Base-by-base conservation (phyloP, 768 basidiomycete species). In the Exidia glandulosa region DNA sequence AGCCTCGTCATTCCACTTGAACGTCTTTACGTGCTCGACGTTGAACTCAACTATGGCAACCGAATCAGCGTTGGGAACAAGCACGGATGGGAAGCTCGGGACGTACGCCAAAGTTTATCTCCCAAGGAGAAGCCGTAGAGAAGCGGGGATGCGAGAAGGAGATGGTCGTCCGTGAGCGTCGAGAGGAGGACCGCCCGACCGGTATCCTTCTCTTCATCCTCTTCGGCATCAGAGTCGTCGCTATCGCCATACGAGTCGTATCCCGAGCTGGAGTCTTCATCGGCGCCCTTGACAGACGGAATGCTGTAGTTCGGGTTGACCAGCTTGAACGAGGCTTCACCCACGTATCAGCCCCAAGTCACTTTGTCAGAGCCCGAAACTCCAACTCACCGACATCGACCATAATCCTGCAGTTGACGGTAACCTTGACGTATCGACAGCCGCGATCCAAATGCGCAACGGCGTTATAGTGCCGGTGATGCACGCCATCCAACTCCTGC, bases 111-210 rank as follows among this genome's bases (percentile, higher is more conserved):
- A 4, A 75, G 64, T 68, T 85, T 85, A 60, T 82, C 82, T 4
- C 69, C 64, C 50, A 86, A 69, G 69, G 83, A 83, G 69, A 86
- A 87, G 0, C 83, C 84, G 61, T 81, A 81, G 2, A 85, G 78
- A 36, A 81, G 73, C 0, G 81, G 78, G 0, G 84, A 75, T 1
- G 83, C 74, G 5, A 87, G 69, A 30, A 85, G 71, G 14, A 85
- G 70, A 32, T 82, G 78, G 30, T 82, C 79, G 2, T 82, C 79
- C 0, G 73, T 72, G 34, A 84, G 65, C 32, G 80, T 75, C 4
- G 70, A 67, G 3, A 48, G n/a, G 14, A 9, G 9, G 7, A n/a
- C 9, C 9, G 14, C 19, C 47, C 23, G 6, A 37, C 37, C n/a
- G 19, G 32, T 33, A 14, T 19, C 27, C 14, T 32, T 25, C 19